Percentiles rank a stretch among this genome's conserved stretches.
These are phyloP conservation scores for Austroboletus olivaceoglutinosus DNA, from an alignment of 1,284 basidiomycete genomes.

Conservation along the genomic window DNA sequence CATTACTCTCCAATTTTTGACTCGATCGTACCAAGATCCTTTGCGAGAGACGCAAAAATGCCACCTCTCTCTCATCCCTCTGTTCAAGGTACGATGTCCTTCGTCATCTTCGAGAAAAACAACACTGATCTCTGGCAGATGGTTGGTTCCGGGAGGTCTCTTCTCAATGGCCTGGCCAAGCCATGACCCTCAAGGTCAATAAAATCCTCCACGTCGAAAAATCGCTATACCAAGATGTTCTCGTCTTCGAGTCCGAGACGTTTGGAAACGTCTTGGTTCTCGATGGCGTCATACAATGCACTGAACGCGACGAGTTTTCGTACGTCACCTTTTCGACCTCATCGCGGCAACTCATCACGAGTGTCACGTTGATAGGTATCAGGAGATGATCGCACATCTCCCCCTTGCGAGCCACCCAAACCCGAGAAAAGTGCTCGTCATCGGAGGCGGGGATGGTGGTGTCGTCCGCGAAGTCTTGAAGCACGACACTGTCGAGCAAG, in stretches of 20 bases:
- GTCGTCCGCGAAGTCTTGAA: slow-evolving; percentile 98
- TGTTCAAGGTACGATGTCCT: slow-evolving; percentile 24
- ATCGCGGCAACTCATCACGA: too few species aligned
- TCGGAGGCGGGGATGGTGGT: slow-evolving; percentile 95
- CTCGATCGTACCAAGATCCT: not conserved
- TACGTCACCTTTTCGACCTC: slow-evolving; percentile 43
- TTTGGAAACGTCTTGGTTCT: slow-evolving; percentile 96
- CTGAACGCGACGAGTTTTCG: slow-evolving; percentile 98
- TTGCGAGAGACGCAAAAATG: slow-evolving; percentile 16
- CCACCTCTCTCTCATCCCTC: slow-evolving; percentile 33
- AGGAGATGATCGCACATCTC: slow-evolving; percentile 99
- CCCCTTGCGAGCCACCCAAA: slow-evolving; percentile 95
- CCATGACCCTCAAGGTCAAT: slow-evolving; percentile 94
- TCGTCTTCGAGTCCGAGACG: slow-evolving; percentile 93
- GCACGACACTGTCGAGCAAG: slow-evolving; percentile 88
- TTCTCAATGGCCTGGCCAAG: slow-evolving; percentile 96
- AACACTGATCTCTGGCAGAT: slow-evolving; percentile 47
- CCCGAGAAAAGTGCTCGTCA: slow-evolving; percentile 94
- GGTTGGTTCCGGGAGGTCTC: slow-evolving; percentile 99
- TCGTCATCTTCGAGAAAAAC: not conserved
- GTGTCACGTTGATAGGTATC: slow-evolving; percentile 62
- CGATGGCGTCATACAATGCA: slow-evolving; percentile 95
- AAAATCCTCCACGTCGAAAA: slow-evolving; percentile 94
- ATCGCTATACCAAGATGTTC: slow-evolving; percentile 92
- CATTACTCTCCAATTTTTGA: not conserved